Evolutionary conservation across 768 basidiomycete genomes (phyloP).

Genomic region (Trametes punicea): DNA sequence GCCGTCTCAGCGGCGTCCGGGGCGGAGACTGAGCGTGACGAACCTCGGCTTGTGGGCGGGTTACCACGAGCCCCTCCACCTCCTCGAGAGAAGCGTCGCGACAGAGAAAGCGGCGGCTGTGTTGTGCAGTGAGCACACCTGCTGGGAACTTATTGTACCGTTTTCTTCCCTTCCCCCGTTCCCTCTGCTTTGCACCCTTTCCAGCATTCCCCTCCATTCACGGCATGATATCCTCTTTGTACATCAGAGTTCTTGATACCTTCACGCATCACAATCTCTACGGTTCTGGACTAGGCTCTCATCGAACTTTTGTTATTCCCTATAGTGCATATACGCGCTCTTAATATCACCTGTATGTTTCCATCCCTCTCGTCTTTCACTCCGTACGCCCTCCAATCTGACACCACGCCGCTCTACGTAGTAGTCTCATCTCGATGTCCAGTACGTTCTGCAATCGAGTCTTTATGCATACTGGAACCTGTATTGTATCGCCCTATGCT

Average conservation of each 20-base stretch:
- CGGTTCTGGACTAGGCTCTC: slow-evolving; percentile 15
- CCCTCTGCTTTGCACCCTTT: neutral
- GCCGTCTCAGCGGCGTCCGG: slow-evolving; percentile 28
- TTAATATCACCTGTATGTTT: slow-evolving; percentile 9
- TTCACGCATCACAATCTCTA: slow-evolving; percentile 16
- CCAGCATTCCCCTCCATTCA: slow-evolving; percentile 13
- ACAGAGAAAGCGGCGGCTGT: slow-evolving; percentile 40
- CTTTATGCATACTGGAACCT: slow-evolving; percentile 14
- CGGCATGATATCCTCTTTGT: slow-evolving; percentile 20
- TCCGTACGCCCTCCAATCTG: neutral
- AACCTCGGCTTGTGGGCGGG: slow-evolving; percentile 36
- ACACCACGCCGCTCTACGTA: slow-evolving; percentile 15
- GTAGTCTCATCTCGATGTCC: slow-evolving; percentile 9
- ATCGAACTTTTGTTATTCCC: slow-evolving; percentile 20
- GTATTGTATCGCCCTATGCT: too few relatives aligned
- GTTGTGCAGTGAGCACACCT: slow-evolving; percentile 39
- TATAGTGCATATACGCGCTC: slow-evolving; percentile 18
- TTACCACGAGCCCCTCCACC: slow-evolving; percentile 31
- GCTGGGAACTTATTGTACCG: neutral
- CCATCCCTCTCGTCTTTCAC: neutral
- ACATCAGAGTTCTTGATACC: slow-evolving; percentile 19
- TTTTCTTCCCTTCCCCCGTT: neutral
- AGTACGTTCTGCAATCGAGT: slow-evolving; percentile 14
- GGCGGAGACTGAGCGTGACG: slow-evolving; percentile 26
- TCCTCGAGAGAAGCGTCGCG: slow-evolving; percentile 33